Base-by-base conservation (phyloP, 1,284 basidiomycete genomes). In the Ceratobasidium sp. region DNA sequence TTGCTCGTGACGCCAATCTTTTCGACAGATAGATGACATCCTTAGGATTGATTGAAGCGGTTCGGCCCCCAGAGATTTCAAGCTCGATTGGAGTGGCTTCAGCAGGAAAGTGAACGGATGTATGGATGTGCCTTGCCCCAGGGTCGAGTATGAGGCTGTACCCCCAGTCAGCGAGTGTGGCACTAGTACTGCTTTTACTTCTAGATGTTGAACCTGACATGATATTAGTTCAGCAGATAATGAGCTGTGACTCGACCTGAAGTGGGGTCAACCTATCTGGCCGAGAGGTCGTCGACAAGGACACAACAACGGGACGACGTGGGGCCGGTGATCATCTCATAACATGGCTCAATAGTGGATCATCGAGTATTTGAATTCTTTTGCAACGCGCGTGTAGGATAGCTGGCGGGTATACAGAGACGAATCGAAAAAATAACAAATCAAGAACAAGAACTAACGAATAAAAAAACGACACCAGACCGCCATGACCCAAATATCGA, bases 371-470 rank as follows among this genome's bases (percentile, higher is more conserved):
- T 23, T 58, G 53, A 23, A 39, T 57, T 58, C 16, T 58, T 58
- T 58, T 58, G 50, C 2, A 30, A 30, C 12, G 41, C 34, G 9
- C 55, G n/a, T 58, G 55, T 58, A 58, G 18, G 36, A 58, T 58
- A 58, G 55, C 28, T 30, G 34, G 36, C 34, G 55, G 55, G 55
- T 58, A 58, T 58, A 58, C 55, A 58, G 52, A 58, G 34, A 41
- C 32, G 34, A 58, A 9, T 28, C 32, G 34, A 34, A 18, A 32
- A 28, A 28, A 52, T 23, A 57, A 57, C 32, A 23, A 58, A 58
- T n/a, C 53, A 34, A 58, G 73, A 77, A 79, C 80, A 77, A 80
- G 76, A 60, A 76, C 36, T 6, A 79, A 76, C 28, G 59, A 61
- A 70, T 70, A 58, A 70, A 70, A 23, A 57, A 39, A 53, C n/a